Base-by-base conservation (phyloP, 805 yeast genomes). In the Jamesozyma jinghongensis region DNA sequence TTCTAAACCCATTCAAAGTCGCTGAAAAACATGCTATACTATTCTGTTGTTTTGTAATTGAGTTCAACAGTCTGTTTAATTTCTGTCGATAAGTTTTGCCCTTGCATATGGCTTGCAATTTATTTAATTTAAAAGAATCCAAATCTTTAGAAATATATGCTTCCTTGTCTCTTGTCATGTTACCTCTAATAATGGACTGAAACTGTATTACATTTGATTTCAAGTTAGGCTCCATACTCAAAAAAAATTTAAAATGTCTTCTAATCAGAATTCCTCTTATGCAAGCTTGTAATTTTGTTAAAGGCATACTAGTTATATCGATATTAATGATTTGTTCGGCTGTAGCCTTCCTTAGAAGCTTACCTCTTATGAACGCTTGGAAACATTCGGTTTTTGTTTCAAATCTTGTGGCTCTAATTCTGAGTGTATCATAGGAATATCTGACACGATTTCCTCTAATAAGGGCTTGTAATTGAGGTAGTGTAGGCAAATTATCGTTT, bases 161-260 rank as follows among this genome's bases (percentile, higher is more conserved):
- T 2, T 29, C 5, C 3, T 22, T 19, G 2, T 19, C 19, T 37
- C 45, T 41, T 12, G 14, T 10, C 8, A 26, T 13, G 8, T 18
- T 4, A 4, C 42, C 92, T 48, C 83, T 66, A 6, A 81, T 67
- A 17, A 78, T 61, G 0, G 92, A 74, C 55, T 85, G 94, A 11
- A 86, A 62, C 42, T 60, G 64, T 33, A 66, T 60, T 35, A 80
- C 68, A 5, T 25, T 20, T 5, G 7, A 3, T 20, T 22, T n/a
- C 4, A 3, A 7, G 2, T 7, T 19, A 18, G 28, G 19, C 5
- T 5, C 18, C 18, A 30, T 13, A n/a, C 6, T 11, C 4, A 32
- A 22, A 7, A 30, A 19, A 18, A 22, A 14, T 3, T 13, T 13
- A 14, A 31, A 6, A 12, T 4, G 14, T 25, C 5, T n/a, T 28